Evolutionary conservation across 176 grass and related monocot genomes (phyloP).

Genomic region (Musa schizocarpa): DNA sequence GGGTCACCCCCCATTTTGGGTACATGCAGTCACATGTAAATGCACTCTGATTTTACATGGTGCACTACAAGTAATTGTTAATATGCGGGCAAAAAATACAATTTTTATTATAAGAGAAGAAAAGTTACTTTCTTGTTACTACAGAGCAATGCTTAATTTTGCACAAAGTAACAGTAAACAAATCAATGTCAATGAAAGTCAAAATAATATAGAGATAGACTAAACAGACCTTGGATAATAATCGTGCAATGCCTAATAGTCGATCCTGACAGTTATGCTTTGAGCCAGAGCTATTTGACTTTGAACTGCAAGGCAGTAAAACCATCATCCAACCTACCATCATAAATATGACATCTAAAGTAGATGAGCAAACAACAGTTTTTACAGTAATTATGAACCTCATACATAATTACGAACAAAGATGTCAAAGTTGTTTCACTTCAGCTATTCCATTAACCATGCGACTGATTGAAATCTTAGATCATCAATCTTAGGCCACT

Average conservation of each 20-base stretch:
- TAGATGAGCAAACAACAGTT: background rate
- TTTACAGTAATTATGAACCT: background rate
- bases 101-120: background rate
- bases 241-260: conserved; percentile 62
- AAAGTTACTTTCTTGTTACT: background rate
- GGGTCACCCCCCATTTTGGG: no score
- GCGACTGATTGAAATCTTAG: background rate
- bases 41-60: no score
- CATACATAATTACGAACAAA: background rate
- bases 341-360: background rate
- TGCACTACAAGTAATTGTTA: no score
- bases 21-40: no score
- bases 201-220: background rate
- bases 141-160: background rate
- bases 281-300: conserved; percentile 38
- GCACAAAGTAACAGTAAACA: background rate
- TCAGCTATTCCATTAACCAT: background rate
- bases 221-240: conserved; percentile 59
- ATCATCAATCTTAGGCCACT: background rate
- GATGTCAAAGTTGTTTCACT: background rate
- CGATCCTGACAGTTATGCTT: conserved; percentile 55
- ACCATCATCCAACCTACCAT: background rate
- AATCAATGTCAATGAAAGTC: background rate
- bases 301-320: conserved; percentile 31
- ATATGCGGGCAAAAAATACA: no score